Conservation (phyloP, 2,329 filamentous ascomycete species). For the Amylocarpus encephaloides region DNA sequence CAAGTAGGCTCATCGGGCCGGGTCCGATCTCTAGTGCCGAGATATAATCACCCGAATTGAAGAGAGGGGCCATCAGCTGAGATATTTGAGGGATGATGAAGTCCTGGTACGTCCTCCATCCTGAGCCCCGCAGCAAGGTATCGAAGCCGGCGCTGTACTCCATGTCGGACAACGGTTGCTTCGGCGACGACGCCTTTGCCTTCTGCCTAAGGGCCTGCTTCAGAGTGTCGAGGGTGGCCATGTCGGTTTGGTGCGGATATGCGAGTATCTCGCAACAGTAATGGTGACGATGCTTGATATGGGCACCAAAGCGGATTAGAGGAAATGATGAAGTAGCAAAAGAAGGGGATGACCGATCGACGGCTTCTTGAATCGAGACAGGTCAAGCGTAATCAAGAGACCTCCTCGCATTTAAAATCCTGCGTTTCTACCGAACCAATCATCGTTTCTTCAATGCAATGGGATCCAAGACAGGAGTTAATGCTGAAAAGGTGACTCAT, state of each 20-base stretch:
- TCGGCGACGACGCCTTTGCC: conserved; percentile 6
- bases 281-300: no score
- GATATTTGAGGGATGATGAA: conserved; percentile 24
- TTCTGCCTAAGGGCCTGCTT: conserved; percentile 16
- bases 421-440: no score
- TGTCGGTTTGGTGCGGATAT: not conserved
- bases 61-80: conserved; percentile 29
- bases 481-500: no score
- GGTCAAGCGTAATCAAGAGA: no score
- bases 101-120: conserved; percentile 21
- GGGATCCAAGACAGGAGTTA: no score
- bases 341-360: no score
- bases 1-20: conserved; percentile 49
- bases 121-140: conserved; percentile 13
- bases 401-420: no score
- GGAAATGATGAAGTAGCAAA: no score
- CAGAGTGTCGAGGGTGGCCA: conserved; percentile 16
- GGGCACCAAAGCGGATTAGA: no score
- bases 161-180: conserved; percentile 15
- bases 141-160: conserved; percentile 20
- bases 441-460: no score
- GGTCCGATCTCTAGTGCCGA: conserved; percentile 56
- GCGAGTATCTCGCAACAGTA: no score
- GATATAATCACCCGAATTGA: conserved; percentile 36
- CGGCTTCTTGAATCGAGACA: no score